phyloP scores from a whole-genome alignment of 1,284 basidiomycete species.

The Malassezia yamatoensis region DNA sequence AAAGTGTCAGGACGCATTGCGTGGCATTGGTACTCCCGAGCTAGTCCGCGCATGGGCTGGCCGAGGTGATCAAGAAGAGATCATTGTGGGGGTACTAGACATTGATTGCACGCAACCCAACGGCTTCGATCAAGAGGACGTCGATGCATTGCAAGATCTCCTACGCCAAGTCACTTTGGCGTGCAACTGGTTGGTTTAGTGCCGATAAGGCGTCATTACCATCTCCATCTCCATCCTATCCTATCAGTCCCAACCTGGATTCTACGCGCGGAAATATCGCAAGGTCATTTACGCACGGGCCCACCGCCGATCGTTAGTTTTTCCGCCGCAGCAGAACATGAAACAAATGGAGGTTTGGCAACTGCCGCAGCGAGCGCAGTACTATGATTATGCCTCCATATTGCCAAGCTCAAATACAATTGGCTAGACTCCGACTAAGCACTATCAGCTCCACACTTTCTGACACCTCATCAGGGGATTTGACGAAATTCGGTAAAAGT shows the following conservation, averaged over 20 bases:
- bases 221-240: too few relatives aligned
- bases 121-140: conserved; percentile 48
- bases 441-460: neutral
- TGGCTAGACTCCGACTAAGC: neutral
- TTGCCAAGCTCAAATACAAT: neutral
- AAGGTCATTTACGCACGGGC: too few relatives aligned
- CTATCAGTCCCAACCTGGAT: too few relatives aligned
- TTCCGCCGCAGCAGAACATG: too few relatives aligned
- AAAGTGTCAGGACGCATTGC: conserved; percentile 17
- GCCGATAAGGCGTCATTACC: too few relatives aligned
- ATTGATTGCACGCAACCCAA: conserved; percentile 47
- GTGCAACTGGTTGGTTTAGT: conserved; percentile 6
- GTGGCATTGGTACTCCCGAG: conserved; percentile 16
- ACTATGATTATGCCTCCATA: neutral
- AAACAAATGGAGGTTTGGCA: too few relatives aligned
- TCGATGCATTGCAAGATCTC: conserved; percentile 36
- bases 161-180: conserved; percentile 28
- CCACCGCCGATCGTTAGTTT: too few relatives aligned
- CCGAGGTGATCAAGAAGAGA: conserved; percentile 28
- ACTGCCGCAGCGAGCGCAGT: neutral
- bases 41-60: conserved; percentile 28
- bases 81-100: conserved; percentile 49
- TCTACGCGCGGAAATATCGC: too few relatives aligned
- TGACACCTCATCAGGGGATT: neutral
- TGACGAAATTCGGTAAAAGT: neutral